Conservation (phyloP, 306 rosid species). For the Begonia fuchsioides region DNA sequence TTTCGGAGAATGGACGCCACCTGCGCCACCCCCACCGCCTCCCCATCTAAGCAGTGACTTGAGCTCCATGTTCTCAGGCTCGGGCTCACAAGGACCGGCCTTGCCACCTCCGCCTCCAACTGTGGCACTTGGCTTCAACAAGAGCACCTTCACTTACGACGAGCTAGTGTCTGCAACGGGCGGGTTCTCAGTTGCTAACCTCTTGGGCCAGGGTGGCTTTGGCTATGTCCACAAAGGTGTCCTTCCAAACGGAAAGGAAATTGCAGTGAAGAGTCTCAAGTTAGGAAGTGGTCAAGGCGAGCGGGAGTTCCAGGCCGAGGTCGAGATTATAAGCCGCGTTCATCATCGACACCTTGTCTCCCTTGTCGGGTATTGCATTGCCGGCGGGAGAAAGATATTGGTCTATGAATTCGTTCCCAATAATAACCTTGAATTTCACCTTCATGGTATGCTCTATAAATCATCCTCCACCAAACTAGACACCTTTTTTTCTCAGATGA, state of each 20-base stretch:
- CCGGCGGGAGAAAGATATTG: constrained; percentile 27
- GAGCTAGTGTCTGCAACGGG: constrained; percentile 50
- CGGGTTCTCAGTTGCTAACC: constrained; percentile 33
- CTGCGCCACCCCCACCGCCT: constrained; percentile 3
- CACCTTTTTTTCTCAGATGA: too few species aligned
- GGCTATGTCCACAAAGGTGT: constrained; percentile 76
- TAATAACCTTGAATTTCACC: constrained; percentile 63
- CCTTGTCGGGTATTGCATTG: constrained; percentile 63
- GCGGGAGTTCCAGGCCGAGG: constrained; percentile 65
- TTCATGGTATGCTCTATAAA: constrained; percentile 31
- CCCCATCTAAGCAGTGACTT: constrained; percentile 14
- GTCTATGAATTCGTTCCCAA: constrained; percentile 81
- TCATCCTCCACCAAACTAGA: too few species aligned
- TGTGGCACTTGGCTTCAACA: constrained; percentile 54
- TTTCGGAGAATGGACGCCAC: constrained; percentile 18
- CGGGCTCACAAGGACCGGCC: constrained; percentile 33
- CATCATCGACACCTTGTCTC: constrained; percentile 92
- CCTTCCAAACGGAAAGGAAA: constrained; percentile 79
- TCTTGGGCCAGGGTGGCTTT: constrained; percentile 75
- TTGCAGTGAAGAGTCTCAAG: constrained; percentile 72
- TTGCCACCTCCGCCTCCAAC: constrained; percentile 69
- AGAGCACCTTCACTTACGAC: constrained; percentile 51
- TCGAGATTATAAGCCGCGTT: constrained; percentile 77
- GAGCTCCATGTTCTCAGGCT: constrained; percentile 46
- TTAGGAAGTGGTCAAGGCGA: constrained; percentile 54